Evolutionary conservation across 495 filamentous ascomycete species (phyloP).

Genomic region (Trichoderma parareesei): DNA sequence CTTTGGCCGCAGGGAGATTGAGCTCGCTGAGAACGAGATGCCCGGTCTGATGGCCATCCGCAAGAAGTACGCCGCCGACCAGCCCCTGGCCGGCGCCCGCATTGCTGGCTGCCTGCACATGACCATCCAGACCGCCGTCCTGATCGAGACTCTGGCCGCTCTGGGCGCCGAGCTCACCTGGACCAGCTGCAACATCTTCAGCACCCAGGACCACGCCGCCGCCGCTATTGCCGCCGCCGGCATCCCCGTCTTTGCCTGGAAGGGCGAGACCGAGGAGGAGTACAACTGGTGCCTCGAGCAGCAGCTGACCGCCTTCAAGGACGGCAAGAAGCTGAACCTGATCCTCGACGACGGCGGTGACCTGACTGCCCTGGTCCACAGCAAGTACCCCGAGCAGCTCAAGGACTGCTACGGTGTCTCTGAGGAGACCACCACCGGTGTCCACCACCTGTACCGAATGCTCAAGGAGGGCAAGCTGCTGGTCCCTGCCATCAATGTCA

Average conservation of each 20-base stretch:
- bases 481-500: constrained; percentile 97
- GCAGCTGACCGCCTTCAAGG: constrained; percentile 94
- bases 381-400: constrained; percentile 95
- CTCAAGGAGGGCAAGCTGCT: constrained; percentile 86
- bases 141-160: constrained; percentile 91
- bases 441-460: constrained; percentile 98
- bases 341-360: constrained; percentile 99
- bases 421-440: constrained; percentile 99
- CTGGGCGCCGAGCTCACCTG: constrained; percentile 98
- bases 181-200: constrained; percentile 99
- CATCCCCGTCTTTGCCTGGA: constrained; percentile 98
- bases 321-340: constrained; percentile 90
- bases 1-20: constrained; percentile 98
- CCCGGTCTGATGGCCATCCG: constrained; percentile 95
- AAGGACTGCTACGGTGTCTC: constrained; percentile 96
- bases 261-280: constrained; percentile 99
- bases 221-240: constrained; percentile 92
- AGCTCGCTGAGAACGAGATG: constrained; percentile 98
- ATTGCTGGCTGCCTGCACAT: constrained; percentile 99
- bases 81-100: constrained; percentile 79
- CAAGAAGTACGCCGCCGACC: constrained; percentile 79
- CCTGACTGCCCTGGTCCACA: constrained; percentile 90
- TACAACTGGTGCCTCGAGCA: constrained; percentile 99
- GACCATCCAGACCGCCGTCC: constrained; percentile 99
- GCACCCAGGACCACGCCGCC: constrained; percentile 96